Conservation (phyloP, 805 yeast species). For the Schizosaccharomyces pombe region DNA sequence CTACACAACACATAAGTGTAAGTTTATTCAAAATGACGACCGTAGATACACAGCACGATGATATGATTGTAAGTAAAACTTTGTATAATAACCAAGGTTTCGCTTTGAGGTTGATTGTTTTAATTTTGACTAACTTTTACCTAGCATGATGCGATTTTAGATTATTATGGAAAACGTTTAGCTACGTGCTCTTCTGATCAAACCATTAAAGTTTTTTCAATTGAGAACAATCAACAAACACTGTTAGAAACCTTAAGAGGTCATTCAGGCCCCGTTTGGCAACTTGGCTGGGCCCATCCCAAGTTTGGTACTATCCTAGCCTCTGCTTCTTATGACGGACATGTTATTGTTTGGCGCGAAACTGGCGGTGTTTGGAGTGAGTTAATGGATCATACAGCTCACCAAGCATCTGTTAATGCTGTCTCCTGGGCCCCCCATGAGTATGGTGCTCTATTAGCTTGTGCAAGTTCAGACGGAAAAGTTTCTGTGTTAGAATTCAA, state of each 20-base stretch:
- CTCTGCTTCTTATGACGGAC: constrained; percentile 86
- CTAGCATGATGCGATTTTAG: constrained; percentile 80
- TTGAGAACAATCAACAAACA: constrained; percentile 30
- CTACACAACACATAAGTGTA: not conserved
- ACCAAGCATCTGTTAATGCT: constrained; percentile 83
- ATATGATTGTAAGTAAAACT: constrained; percentile 28
- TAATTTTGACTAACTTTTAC: not conserved
- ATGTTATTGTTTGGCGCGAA: constrained; percentile 84
- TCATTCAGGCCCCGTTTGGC: constrained; percentile 98
- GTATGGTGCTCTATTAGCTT: constrained; percentile 72
- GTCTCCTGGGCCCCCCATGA: constrained; percentile 96
- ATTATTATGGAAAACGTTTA: constrained; percentile 82
- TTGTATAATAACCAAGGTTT: not conserved
- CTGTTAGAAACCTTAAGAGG: constrained; percentile 68
- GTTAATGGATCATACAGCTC: constrained; percentile 67
- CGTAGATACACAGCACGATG: constrained; percentile 76
- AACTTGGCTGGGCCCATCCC: constrained; percentile 96
- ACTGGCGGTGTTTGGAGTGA: constrained; percentile 66
- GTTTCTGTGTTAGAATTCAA: constrained; percentile 77
- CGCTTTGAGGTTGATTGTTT: not conserved
- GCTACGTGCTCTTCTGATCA: constrained; percentile 94
- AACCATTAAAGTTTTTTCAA: constrained; percentile 80
- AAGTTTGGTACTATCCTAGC: constrained; percentile 89
- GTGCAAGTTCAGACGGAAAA: constrained; percentile 82
- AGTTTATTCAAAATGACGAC: constrained; percentile 30